phyloP scores from a whole-genome alignment of 1,284 basidiomycete species.

The Apiotrichum gamsii region DNA sequence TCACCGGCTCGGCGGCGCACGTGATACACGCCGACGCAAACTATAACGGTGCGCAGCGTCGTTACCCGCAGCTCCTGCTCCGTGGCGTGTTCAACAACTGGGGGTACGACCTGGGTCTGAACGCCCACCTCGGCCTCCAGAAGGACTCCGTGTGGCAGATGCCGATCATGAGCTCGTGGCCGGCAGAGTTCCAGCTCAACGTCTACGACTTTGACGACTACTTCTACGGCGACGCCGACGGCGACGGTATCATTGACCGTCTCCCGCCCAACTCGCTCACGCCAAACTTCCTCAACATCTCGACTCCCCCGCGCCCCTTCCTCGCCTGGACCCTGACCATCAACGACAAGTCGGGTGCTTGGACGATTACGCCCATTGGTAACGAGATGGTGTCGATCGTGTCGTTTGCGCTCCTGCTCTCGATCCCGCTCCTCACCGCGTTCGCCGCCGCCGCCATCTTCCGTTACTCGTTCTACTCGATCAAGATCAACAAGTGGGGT shows the following conservation, averaged over 20 bases:
- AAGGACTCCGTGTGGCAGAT: constrained; percentile 51
- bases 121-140: constrained; percentile 59
- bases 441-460: constrained; percentile 73
- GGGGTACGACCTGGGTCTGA: constrained; percentile 78
- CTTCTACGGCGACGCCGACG: constrained; percentile 82
- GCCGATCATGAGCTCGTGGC: constrained; percentile 75
- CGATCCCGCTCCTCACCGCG: constrained; percentile 77
- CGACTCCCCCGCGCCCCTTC: constrained; percentile 54
- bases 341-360: constrained; percentile 67
- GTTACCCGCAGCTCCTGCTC: constrained; percentile 75
- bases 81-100: constrained; percentile 82
- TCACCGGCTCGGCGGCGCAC: constrained; percentile 57
- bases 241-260: constrained; percentile 78
- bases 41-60: constrained; percentile 57
- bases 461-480: constrained; percentile 92
- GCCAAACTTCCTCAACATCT: constrained; percentile 82
- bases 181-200: constrained; percentile 77
- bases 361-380: constrained; percentile 73
- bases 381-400: constrained; percentile 69
- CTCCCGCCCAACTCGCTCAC: constrained; percentile 74
- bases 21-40: constrained; percentile 70
- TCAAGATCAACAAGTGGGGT: constrained; percentile 87
- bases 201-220: constrained; percentile 81
- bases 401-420: constrained; percentile 72
- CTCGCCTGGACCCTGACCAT: constrained; percentile 76